Evolutionary conservation across 352 stramenopile species (phyloP), one percentile per base, ranked within the genome.

Genomic region (Pythium insidiosum): DNA sequence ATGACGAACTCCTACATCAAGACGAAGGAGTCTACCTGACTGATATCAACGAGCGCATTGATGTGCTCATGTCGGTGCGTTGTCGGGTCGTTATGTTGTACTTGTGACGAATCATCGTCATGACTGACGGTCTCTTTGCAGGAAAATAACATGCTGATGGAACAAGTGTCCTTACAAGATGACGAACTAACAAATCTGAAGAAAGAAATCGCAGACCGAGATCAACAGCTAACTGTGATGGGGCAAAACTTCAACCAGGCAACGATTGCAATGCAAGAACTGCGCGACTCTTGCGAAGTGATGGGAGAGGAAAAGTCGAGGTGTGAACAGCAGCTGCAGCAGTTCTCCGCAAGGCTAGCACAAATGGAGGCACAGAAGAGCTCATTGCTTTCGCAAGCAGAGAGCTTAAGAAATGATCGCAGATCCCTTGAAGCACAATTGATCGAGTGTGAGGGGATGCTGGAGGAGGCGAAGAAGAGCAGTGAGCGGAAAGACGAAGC

Each of bases 111-210:
- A 19, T 1, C 20, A n/a, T n/a, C n/a, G n/a, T n/a, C n/a, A n/a
- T n/a, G 6, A 28, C 10, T 24, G 6, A 3, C 2, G 5, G 15
- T 43, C 25, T 5, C 13, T 21, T 3, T 24, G 15, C 24, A 80
- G 70, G 78, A 91, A 50, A 91, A 91, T 37, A 82, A 65, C 23
- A 73, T 86, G 64, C 46, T 91, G 20, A 85, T 88, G 68, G 78
- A 91, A 33, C 78, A 91, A 62, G 61, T 87, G 1, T 85, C 78
- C 2, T 56, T 91, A 2, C 75, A 88, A 47, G 78, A 88, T 15
- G 67, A 79, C 20, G 78, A 91, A 34, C 61, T 91, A 24, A 63
- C 50, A 0, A 54, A 56, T 1, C 68, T 85, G 43, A 83, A 73
- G 41, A 83, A 82, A 24, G 73, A 88, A 23, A 51, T 88, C 3